phyloP scores from a whole-genome alignment of 164 flowering plant genomes.

The Saururus chinensis region DNA sequence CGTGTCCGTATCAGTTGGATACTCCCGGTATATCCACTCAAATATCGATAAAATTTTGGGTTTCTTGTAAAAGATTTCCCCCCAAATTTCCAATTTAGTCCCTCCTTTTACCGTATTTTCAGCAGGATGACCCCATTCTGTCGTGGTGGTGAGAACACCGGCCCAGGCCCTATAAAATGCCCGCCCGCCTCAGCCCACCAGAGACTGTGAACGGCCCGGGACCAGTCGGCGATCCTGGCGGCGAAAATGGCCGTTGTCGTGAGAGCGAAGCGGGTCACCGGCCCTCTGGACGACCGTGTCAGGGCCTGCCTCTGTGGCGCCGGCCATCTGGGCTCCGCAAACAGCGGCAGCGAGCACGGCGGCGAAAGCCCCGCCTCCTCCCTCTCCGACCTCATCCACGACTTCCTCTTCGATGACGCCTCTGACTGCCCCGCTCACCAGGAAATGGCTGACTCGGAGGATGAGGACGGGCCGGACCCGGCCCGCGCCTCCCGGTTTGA shows the following conservation, averaged over 20 bases:
- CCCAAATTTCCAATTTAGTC: neutral
- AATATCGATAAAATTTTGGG: too few species aligned
- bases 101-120: neutral
- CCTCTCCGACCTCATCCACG: conserved; percentile 48
- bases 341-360: conserved; percentile 57
- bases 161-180: neutral
- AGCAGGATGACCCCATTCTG: neutral
- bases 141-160: neutral
- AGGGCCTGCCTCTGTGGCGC: conserved; percentile 40
- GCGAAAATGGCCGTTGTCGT: neutral
- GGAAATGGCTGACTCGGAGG: neutral
- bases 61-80: too few species aligned
- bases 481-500: neutral
- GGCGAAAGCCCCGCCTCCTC: conserved; percentile 37
- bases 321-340: conserved; percentile 3
- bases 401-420: conserved; percentile 29
- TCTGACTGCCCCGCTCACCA: neutral
- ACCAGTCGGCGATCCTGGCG: neutral
- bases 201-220: neutral
- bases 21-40: neutral
- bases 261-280: conserved; percentile 28
- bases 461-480: neutral
- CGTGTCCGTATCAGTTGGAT: neutral
- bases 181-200: neutral
- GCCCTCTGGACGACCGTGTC: conserved; percentile 41